These are phyloP conservation scores for Triglochin maritima DNA, from an alignment of 106 monocot species.

Conservation along the genomic window DNA sequence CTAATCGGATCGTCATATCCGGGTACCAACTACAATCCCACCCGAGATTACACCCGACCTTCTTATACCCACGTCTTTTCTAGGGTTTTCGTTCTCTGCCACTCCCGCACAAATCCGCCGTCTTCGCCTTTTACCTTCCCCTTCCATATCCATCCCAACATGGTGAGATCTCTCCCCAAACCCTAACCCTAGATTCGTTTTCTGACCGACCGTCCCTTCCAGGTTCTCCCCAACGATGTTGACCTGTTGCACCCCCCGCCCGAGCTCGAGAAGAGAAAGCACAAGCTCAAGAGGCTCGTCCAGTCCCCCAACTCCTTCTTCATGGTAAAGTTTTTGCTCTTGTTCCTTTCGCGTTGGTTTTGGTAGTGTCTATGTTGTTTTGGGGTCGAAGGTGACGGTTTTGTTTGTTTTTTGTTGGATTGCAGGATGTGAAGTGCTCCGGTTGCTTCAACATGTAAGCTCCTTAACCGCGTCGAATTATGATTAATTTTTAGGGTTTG, in stretches of 20 bases:
- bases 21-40: background rate
- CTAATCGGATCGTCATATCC: too few relatives aligned
- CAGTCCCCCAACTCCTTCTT: constrained; percentile 35
- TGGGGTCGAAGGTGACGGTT: background rate
- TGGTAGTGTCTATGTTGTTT: background rate
- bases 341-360: background rate
- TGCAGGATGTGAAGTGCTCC: constrained; percentile 56
- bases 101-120: too few relatives aligned
- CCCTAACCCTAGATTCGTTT: background rate
- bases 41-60: background rate
- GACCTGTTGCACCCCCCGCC: constrained; percentile 20
- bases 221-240: constrained; percentile 23
- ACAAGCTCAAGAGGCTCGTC: constrained; percentile 23
- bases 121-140: background rate
- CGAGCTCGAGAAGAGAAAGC: constrained; percentile 21
- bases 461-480: too few relatives aligned
- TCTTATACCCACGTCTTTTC: background rate
- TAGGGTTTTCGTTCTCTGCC: too few relatives aligned
- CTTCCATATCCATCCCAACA: background rate
- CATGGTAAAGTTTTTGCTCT: constrained; percentile 2
- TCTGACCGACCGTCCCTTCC: background rate
- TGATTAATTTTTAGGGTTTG: too few relatives aligned
- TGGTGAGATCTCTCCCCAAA: background rate
- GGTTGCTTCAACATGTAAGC: constrained; percentile 65
- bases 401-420: background rate